Base-by-base conservation (phyloP, 768 basidiomycete genomes). In the Tephrocybe sp. region DNA sequence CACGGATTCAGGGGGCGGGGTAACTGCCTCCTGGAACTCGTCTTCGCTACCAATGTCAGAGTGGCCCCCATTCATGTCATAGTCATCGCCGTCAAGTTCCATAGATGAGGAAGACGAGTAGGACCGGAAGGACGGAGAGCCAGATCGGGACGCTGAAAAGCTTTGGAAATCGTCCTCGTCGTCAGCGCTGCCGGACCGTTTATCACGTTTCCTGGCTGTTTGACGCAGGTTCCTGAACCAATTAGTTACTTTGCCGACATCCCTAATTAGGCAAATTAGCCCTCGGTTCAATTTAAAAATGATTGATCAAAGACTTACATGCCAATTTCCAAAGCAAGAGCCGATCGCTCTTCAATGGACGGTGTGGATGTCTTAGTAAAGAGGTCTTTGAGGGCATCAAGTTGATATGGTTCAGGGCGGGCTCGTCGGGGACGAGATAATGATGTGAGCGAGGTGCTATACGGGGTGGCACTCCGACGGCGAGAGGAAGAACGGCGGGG, bases 161-260 rank as follows among this genome's bases (percentile, higher is more conserved):
- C 71, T 72, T 54, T 78, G 77, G 40, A n/a, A n/a, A n/a, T 78
- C 73, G 52, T 74, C 75, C 21, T 71, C 71, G 43, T 74, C 73
- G 52, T 71, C 77, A 18, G 71, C 68, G 57, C 76, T 71, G 44
- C 71, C 69, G 19, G 68, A 63, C 54, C 70, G 79, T 68, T 76
- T 82, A 49, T 79, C 77, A 19, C 88, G 82, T 66, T 84, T 89
- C 35, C 88, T 71, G n/a, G 88, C 78, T 15, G 86, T 87, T 69
- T 92, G 89, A 30, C 89, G 80, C 49, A 91, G 75, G 62, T 92
- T 92, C 28, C 89, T 77, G 75, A 91, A 91, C 89, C 89, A 92
- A 64, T 92, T 92, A 15, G 89, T 89, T 44, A 92, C 88, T 68
- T 89, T 89, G 55, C 83, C 85, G 49, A 91, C 66, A 67, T 92